Evolutionary conservation across 306 rosid species (phyloP), one percentile per base, ranked within the genome.

Genomic region (Abrus precatorius): DNA sequence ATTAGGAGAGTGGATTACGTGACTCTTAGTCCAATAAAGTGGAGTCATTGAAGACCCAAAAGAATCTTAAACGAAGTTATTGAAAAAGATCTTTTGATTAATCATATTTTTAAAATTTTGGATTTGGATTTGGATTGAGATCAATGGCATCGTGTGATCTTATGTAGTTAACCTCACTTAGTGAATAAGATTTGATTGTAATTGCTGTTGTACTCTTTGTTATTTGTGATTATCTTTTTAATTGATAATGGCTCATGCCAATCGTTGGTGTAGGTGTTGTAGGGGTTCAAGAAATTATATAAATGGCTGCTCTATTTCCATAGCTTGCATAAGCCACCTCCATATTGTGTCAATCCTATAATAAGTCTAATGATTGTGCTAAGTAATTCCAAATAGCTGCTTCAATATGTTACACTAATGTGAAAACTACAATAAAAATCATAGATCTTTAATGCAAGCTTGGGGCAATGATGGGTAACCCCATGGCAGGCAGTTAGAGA

Each of bases 151-250:
- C 0, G 20, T 20, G 20, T 20, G 20, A 20, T 20, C 20, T 20
- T 20, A 20, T 20, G 20, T 20, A 20, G 20, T 20, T 20, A 20
- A 20, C 20, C 20, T 20, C 20, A 0, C 20, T 20, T 20, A 20
- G 20, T 20, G 20, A 20, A 20, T 20, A 20, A 20, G 20, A 20
- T 0, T 20, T 20, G 20, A 20, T 20, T 20, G 20, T 20, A 20
- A 20, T 20, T 20, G 20, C 0, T 20, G 20, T 20, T 20, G 20
- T 20, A 20, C 20, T 20, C 20, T 20, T 74, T 81, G 61, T 54
- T 71, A 64, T 70, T 60, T 69, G 33, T 77, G 69, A 29, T 55
- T 68, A 48, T 60, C 62, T 72, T 69, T 64, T 27, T 2, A 44
- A 65, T 74, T 53, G 63, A 29, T 27, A 13, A 48, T 83, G 69